Evolutionary conservation across 78 protist genomes (phyloP), one percentile per base, ranked within the genome.

Genomic region (Mantamonas sphyraenae): DNA sequence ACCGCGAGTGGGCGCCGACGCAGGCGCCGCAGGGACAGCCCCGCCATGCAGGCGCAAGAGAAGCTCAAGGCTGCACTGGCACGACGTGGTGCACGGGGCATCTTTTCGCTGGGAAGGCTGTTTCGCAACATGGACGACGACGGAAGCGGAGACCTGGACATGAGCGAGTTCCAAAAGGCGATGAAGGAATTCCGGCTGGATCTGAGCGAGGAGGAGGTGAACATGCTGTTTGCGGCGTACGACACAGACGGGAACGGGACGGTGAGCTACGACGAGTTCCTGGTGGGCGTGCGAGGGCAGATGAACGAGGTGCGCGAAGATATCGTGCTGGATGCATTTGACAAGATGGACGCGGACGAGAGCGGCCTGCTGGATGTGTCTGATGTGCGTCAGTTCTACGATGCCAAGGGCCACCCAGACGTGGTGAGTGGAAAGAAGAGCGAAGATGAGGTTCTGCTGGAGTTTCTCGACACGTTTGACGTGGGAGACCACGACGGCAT

Each of bases 371-470:
- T 14, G 39, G 31, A 20, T 20, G 14, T 67, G 33, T 33, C 20
- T 22, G 72, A 67, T 10, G 16, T 67, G 30, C 40, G n/a, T 7
- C 17, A 12, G 31, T 7, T 43, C 34, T 67, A 47, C 55, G n/a
- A n/a, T n/a, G n/a, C n/a, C n/a, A 43, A 7, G 59, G 28, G 38
- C 43, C 72, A 67, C 72, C 72, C 72, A 12, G 42, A 37, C 24
- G 72, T 47, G 39, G 30, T 40, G 38, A 39, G 37, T 19, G 72
- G 72, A 17, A 10, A 16, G 34, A 47, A 40, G 28, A 47, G 59
- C n/a, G 40, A 67, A n/a, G n/a, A 53, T 7, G 37, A 67, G 60
- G 60, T 67, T 4, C 19, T 67, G 24, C 30, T 8, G 31, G 72
- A 67, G 60, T 67, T 67, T 40, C 3, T 67, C 26, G 35, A 14